Evolutionary conservation across 345 rosid species (phyloP).

Genomic region (Passiflora organensis): DNA sequence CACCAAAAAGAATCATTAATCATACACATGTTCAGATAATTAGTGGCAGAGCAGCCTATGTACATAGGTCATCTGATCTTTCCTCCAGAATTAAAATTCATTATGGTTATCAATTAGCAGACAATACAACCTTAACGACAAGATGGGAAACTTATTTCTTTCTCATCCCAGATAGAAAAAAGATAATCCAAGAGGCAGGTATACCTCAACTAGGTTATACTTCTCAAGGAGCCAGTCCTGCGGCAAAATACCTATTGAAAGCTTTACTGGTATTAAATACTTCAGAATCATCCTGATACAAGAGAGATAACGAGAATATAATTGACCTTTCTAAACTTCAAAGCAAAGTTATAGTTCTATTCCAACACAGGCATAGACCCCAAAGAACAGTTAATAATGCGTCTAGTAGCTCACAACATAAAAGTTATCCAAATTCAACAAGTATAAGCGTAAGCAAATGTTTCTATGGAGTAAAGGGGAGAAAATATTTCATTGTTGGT

Average conservation of each 20-base stretch:
- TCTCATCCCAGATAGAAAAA: conserved; percentile 4
- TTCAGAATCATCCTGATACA: conserved; percentile 83
- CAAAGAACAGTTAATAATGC: too few relatives aligned
- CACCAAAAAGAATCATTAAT: background rate
- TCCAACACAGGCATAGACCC: background rate
- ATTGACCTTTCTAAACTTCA: too few relatives aligned
- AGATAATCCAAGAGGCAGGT: conserved; percentile 9
- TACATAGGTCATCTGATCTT: background rate
- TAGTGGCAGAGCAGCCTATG: background rate
- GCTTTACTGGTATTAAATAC: conserved; percentile 92
- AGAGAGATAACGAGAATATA: conserved; percentile 8
- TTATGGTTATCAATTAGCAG: background rate
- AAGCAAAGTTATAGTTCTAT: background rate
- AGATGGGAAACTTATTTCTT: background rate
- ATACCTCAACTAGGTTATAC: conserved; percentile 75
- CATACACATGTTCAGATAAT: background rate
- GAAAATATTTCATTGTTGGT: too few relatives aligned
- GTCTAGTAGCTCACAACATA: too few relatives aligned
- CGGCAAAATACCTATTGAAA: conserved; percentile 81
- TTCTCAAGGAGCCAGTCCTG: conserved; percentile 54
- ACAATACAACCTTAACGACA: background rate
- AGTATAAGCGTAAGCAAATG: background rate
- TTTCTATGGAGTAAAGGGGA: too few relatives aligned
- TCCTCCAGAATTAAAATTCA: background rate
- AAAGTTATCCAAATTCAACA: background rate